Percentiles rank a stretch among this genome's conserved stretches.
Conservation (phyloP, 2,329 filamentous ascomycete genomes). For the Cytospora piceicola region DNA sequence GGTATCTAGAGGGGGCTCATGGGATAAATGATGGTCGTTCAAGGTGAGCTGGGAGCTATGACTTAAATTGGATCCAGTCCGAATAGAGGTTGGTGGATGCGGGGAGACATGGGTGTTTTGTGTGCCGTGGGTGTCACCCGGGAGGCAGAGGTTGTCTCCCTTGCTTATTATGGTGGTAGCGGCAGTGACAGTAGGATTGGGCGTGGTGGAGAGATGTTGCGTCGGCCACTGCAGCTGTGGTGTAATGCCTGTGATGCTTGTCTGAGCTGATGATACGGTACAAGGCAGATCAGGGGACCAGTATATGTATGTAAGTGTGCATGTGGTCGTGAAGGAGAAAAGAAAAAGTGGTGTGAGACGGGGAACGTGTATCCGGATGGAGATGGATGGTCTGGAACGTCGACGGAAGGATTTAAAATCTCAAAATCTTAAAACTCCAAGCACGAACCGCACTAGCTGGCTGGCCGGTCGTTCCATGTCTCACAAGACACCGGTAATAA, state of each 20-base stretch:
- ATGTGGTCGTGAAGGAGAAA: constrained; percentile 8
- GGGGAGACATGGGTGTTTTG: constrained; percentile 23
- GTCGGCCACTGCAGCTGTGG: constrained; percentile 12
- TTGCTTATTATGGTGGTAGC: neutral
- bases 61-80: constrained; percentile 23
- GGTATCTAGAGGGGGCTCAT: constrained; percentile 6
- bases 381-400: constrained; percentile 11
- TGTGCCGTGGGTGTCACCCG: constrained; percentile 14
- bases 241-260: constrained; percentile 13
- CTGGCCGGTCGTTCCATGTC: neutral
- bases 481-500: constrained; percentile 15
- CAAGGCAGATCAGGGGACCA: neutral
- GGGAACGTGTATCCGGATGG: constrained; percentile 2
- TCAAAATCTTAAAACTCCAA: neutral
- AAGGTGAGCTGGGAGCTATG: constrained; percentile 10
- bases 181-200: constrained; percentile 2
- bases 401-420: neutral
- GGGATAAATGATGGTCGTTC: constrained; percentile 13
- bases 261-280: constrained; percentile 18
- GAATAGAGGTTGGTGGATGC: constrained; percentile 25
- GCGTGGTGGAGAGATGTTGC: constrained; percentile 2
- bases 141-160: constrained; percentile 3
- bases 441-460: constrained; percentile 17
- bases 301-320: neutral
- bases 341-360: constrained; percentile 12